Base-by-base conservation (phyloP, 768 basidiomycete species). In the Suillus subluteus region DNA sequence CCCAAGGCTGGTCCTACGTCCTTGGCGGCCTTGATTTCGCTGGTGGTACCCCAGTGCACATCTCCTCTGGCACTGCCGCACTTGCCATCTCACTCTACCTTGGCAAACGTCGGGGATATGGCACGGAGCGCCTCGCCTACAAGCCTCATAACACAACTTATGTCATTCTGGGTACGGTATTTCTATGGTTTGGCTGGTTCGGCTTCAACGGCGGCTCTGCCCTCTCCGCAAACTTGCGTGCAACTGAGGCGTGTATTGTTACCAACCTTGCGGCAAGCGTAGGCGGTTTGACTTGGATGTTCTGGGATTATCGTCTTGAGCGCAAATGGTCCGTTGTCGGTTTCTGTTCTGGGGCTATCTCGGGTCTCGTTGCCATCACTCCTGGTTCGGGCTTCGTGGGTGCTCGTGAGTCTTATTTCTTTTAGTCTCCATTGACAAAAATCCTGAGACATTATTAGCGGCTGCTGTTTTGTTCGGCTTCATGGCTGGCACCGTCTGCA, bases 171-270 rank as follows among this genome's bases (percentile, higher is more conserved):
- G 97, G 97, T 12, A 99, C 97, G 0, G 87, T 91, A 2, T 86
- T 97, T 75, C 92, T 98, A 62, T 98, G 95, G 95, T 94, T 95
- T 66, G 92, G 92, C 6, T 98, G 96, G 96, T 94, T 97, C 67
- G 94, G 94, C 2, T 96, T 96, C 85, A 96, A 96, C 77, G 96
- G 96, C 8, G 97, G 97, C 30, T 91, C 89, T 18, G 96, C 96
- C 11, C 86, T 98, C 69, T 85, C 89, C 32, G 95, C 96, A 46
- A 97, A 95, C 78, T 81, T 96, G 67, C 87, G 94, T 70, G 96
- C 95, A 8, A 86, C 90, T 15, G 84, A 92, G 76, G 95, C 97
- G 2, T 94, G 94, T 80, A 91, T 96, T 70, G 91, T 95, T 70
- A 99, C 97, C 66, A 99, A 98, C 78, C 79, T 98, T 64, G 92